Evolutionary conservation across 805 yeast species (phyloP).

Genomic region (Wickerhamomyces ciferrii): DNA sequence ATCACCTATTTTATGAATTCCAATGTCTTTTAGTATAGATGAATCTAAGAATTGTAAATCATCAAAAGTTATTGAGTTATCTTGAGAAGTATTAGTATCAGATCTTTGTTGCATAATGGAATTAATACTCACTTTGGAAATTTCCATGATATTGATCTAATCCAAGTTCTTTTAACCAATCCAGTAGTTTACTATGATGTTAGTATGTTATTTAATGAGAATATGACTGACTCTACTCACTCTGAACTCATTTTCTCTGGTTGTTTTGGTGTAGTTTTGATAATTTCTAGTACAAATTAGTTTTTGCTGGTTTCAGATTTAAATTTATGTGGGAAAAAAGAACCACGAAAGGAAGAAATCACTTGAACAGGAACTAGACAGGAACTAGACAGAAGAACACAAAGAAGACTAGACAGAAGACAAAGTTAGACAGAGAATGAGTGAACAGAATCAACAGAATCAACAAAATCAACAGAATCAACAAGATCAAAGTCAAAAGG

Average conservation of each 20-base stretch:
- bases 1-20: conserved; percentile 78
- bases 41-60: conserved; percentile 41
- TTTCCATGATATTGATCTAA: background rate
- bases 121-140: background rate
- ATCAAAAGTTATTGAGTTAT: conserved; percentile 15
- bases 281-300: too few species aligned
- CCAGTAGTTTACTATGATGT: background rate
- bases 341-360: too few species aligned
- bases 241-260: background rate
- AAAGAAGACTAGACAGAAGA: too few species aligned
- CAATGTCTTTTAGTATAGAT: conserved; percentile 63
- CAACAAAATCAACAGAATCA: background rate
- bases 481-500: background rate
- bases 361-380: too few species aligned
- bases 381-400: too few species aligned
- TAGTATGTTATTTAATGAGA: too few species aligned
- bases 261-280: background rate
- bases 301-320: too few species aligned
- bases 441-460: background rate
- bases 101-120: background rate
- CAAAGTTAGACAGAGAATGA: background rate
- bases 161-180: background rate
- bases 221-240: too few species aligned
- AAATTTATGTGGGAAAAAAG: too few species aligned
- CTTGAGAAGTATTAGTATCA: too few species aligned